Conservation (phyloP, 768 basidiomycete species). For the Flagelloscypha sp. region DNA sequence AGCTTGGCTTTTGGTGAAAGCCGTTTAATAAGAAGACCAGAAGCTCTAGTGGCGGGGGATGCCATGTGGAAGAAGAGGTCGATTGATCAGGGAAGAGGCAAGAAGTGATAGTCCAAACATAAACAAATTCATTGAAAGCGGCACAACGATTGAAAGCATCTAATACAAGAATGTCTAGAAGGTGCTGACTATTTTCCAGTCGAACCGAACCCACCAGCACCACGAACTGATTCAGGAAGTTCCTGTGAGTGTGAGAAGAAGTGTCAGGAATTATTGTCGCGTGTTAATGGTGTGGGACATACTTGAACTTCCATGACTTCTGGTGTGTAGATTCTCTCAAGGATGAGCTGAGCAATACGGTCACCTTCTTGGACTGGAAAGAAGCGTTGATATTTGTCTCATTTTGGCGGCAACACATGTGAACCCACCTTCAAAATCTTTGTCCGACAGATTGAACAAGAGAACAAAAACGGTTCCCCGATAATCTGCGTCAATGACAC, state of each 20-base stretch:
- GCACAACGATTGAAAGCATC: too few relatives aligned
- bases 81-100: constrained; percentile 1
- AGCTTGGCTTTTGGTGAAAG: constrained; percentile 74
- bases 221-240: constrained; percentile 79
- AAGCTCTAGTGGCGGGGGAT: constrained; percentile 28
- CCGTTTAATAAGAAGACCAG: constrained; percentile 76
- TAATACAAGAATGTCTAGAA: too few relatives aligned
- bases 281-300: constrained; percentile 19
- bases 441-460: constrained; percentile 86
- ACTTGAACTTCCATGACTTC: constrained; percentile 82
- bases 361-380: constrained; percentile 81
- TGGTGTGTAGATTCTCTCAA: constrained; percentile 85
- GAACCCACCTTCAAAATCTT: constrained; percentile 72
- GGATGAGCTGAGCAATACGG: constrained; percentile 90
- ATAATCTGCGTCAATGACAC: constrained; percentile 96
- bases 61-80: too few relatives aligned
- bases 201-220: constrained; percentile 86
- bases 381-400: background rate
- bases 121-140: too few relatives aligned
- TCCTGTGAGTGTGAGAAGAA: constrained; percentile 40
- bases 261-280: constrained; percentile 5
- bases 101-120: too few relatives aligned
- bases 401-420: background rate
- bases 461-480: constrained; percentile 86
- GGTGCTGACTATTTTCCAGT: constrained; percentile 93